Conservation (phyloP, 305 asterid species). For the Striga hermonthica region DNA sequence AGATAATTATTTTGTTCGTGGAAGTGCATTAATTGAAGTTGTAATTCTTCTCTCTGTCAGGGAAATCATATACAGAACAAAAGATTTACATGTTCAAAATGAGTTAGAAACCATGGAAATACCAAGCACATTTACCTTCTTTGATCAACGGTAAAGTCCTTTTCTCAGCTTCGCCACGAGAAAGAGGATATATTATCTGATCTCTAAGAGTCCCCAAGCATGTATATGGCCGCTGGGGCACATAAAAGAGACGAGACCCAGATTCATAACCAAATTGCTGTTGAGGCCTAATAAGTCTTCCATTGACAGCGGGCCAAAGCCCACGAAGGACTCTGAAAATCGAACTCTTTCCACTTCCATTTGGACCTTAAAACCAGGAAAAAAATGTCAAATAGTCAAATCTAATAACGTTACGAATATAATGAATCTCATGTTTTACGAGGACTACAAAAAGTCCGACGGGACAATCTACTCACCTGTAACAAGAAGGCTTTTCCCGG, state of each 20-base stretch:
- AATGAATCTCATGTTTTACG: not conserved
- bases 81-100: not conserved
- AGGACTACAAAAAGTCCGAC: not conserved
- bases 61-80: too few species aligned
- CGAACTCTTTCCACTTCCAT: slow-evolving; percentile 99
- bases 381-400: not conserved
- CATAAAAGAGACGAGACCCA: slow-evolving; percentile 68
- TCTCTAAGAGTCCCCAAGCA: slow-evolving; percentile 98
- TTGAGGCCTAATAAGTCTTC: slow-evolving; percentile 65
- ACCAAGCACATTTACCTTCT: slow-evolving; percentile 46
- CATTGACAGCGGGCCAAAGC: slow-evolving; percentile 93
- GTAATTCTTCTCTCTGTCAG: too few species aligned
- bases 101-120: slow-evolving; percentile 28
- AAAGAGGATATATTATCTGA: slow-evolving; percentile 94
- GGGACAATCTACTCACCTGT: slow-evolving; percentile 69
- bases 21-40: too few species aligned
- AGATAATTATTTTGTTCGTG: too few species aligned
- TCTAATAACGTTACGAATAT: not conserved
- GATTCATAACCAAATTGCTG: slow-evolving; percentile 47
- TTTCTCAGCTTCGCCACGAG: slow-evolving; percentile 74
- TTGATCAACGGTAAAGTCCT: slow-evolving; percentile 39
- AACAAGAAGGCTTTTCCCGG: slow-evolving; percentile 90
- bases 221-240: slow-evolving; percentile 93
- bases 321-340: slow-evolving; percentile 94
- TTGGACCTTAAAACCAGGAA: slow-evolving; percentile 65